Conservation (phyloP, 768 basidiomycete species). For the Tylopilus rubrobrunneus region DNA sequence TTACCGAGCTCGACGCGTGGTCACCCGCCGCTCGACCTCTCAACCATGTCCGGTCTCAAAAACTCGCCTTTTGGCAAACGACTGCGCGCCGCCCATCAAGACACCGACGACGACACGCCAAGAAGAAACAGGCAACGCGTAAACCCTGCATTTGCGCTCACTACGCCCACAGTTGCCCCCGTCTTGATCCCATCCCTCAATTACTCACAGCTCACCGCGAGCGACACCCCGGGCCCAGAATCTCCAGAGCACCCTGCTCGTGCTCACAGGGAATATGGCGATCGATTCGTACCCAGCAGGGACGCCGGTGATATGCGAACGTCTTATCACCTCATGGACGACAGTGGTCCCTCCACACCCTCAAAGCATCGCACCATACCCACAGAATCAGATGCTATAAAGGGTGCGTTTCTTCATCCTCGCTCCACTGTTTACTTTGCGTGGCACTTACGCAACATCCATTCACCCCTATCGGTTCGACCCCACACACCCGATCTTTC, state of each 20-base stretch:
- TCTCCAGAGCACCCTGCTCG: constrained; percentile 34
- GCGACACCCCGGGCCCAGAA: constrained; percentile 45
- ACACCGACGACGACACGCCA: constrained; percentile 50
- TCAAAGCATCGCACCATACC: constrained; percentile 62
- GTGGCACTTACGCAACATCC: constrained; percentile 3
- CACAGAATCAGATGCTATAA: constrained; percentile 71
- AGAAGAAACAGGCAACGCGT: constrained; percentile 49
- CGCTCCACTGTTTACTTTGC: not conserved
- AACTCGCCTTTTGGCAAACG: constrained; percentile 85
- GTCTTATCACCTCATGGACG: constrained; percentile 57
- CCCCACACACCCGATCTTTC: constrained; percentile 8
- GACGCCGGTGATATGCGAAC: constrained; percentile 59
- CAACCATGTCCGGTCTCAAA: constrained; percentile 67
- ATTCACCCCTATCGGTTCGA: constrained; percentile 15
- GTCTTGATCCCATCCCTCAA: constrained; percentile 55
- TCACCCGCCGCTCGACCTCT: not conserved
- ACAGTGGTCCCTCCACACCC: constrained; percentile 52
- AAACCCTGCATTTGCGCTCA: constrained; percentile 51
- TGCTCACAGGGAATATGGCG: constrained; percentile 41
- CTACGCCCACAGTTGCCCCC: constrained; percentile 30
- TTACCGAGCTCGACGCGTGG: not conserved
- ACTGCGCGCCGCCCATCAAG: constrained; percentile 66
- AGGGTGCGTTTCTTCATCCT: constrained; percentile 43
- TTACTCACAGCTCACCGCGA: constrained; percentile 47
- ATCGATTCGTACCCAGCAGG: constrained; percentile 63